Evolutionary conservation across 768 basidiomycete genomes (phyloP), one percentile per base, ranked within the genome.

Genomic region (Dendrothele bispora): DNA sequence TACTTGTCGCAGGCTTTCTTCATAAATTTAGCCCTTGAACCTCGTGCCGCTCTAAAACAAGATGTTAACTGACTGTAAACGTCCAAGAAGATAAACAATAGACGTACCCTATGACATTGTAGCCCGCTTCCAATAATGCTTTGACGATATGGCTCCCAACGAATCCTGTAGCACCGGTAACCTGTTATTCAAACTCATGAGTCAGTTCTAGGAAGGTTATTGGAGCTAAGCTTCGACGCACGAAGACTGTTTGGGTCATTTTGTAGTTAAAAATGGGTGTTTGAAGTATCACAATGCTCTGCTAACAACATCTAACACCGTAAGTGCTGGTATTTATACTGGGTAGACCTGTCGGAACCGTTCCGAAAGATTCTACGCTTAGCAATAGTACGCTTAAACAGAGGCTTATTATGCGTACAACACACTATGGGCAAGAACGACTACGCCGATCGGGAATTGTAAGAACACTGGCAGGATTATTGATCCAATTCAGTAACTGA

Each of bases 91-190:
- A 35, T 6, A 12, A 21, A 7, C 20, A 15, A 40, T n/a, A 4
- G 26, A 42, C 55, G 34, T 30, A 55, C 57, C 57, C 61, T 43
- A 56, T 48, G 28, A 64, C 63, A 34, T 53, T 48, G 41, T 63
- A 63, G 4, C 61, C 63, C 20, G 51, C 49, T 22, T 58, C 49
- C 17, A 64, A 39, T 26, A 62, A 53, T 29, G 55, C 52, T 11
- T 45, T 15, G 12, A 53, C 55, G 3, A 64, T 51, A 43, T 64
- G 59, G 11, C 56, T 51, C 29, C 56, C 63, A 6, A 63, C 32
- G 40, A 60, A 61, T 21, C 61, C 59, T n/a, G 59, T 53, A 15
- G 54, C 58, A 34, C 62, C 62, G 32, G 60, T 64, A 21, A 64
- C 58, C 51, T 42, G 30, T 32, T 10, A 10, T 10, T 10, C 10